phyloP scores from a whole-genome alignment of 371 early-diverging fungal species.

The Mortierella sp. region DNA sequence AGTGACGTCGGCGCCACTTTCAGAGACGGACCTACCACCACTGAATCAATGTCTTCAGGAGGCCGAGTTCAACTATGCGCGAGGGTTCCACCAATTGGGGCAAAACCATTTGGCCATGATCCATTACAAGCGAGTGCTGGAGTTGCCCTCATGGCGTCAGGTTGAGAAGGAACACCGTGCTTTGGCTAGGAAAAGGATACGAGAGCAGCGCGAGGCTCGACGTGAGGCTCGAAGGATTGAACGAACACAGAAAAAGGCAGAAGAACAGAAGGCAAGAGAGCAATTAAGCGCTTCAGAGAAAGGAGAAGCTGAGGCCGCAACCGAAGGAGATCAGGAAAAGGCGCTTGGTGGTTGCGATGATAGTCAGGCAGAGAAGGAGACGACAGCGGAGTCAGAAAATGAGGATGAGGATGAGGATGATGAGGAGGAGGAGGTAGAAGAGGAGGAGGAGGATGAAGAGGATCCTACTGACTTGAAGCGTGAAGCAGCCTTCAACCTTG shows the following conservation, averaged over 20 bases:
- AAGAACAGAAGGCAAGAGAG: constrained; percentile 29
- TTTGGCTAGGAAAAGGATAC: constrained; percentile 1
- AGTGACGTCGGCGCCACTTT: neutral
- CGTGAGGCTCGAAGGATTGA: constrained; percentile 5
- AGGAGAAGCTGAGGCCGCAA: constrained; percentile 48
- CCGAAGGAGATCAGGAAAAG: constrained; percentile 20
- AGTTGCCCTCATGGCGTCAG: constrained; percentile 57
- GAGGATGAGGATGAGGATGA: constrained; percentile 1
- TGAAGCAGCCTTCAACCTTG: constrained; percentile 87
- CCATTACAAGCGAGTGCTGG: constrained; percentile 83
- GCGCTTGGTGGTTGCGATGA: constrained; percentile 19
- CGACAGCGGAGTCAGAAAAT: neutral
- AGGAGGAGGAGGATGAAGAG: constrained; percentile 54
- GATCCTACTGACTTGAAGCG: constrained; percentile 61
- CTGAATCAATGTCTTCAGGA: constrained; percentile 64
- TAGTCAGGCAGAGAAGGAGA: neutral
- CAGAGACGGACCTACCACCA: constrained; percentile 1
- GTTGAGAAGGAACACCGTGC: constrained; percentile 19
- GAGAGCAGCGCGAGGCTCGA: constrained; percentile 2
- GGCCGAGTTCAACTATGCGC: constrained; percentile 85
- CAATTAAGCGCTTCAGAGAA: constrained; percentile 13
- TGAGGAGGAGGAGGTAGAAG: constrained; percentile 4
- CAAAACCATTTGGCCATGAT: constrained; percentile 81
- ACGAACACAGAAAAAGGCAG: constrained; percentile 13
- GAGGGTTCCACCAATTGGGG: constrained; percentile 88